Conservation (phyloP, 2,329 filamentous ascomycete species). For the Colletotrichum noveboracense region DNA sequence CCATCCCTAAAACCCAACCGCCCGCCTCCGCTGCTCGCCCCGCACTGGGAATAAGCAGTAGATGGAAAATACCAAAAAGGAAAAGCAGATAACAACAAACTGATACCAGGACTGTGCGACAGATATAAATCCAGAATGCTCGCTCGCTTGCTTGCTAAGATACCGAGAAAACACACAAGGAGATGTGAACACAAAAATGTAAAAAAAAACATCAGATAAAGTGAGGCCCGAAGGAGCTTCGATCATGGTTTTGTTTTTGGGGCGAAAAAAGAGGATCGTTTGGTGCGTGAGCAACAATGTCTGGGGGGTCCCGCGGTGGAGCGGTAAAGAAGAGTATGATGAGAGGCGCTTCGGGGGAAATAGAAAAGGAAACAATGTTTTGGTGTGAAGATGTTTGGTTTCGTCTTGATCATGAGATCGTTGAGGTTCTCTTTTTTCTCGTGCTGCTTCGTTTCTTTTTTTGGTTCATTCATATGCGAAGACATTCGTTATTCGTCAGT, state of each 20-base stretch:
- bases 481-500: constrained; percentile 37
- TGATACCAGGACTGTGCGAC: background rate
- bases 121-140: constrained; percentile 18
- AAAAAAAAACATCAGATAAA: background rate
- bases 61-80: constrained; percentile 23
- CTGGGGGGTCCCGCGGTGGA: constrained; percentile 37
- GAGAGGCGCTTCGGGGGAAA: constrained; percentile 13
- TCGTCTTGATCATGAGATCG: constrained; percentile 10
- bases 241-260: constrained; percentile 15
- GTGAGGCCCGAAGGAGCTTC: constrained; percentile 23
- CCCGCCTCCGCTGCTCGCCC: background rate
- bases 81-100: constrained; percentile 15
- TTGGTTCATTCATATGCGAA: constrained; percentile 24
- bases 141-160: constrained; percentile 36
- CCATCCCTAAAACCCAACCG: background rate
- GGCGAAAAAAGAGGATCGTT: constrained; percentile 32
- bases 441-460: constrained; percentile 1
- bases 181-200: constrained; percentile 26
- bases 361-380: constrained; percentile 12
- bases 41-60: constrained; percentile 21
- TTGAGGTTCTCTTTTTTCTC: background rate
- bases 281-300: constrained; percentile 56
- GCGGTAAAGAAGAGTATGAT: constrained; percentile 34
- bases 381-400: constrained; percentile 21
- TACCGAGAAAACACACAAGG: constrained; percentile 32